Evolutionary conservation across 2,329 filamentous ascomycete genomes (phyloP).

Genomic region (Aspergillus sp.): DNA sequence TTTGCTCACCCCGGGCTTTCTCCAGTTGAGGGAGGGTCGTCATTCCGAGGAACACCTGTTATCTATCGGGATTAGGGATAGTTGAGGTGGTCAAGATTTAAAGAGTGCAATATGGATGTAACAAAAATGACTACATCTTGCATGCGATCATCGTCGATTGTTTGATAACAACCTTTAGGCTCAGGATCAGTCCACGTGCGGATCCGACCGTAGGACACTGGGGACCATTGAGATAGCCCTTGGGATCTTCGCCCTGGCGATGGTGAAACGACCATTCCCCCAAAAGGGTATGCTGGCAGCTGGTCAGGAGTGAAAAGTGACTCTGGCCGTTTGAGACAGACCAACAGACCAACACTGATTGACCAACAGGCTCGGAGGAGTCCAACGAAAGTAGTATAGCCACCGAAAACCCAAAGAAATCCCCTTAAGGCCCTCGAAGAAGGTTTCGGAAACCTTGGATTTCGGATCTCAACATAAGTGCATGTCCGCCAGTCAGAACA

Average conservation of each 20-base stretch:
- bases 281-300: background rate
- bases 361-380: background rate
- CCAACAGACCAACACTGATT: background rate
- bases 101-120: background rate
- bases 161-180: background rate
- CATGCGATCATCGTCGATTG: background rate
- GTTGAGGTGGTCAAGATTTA: background rate
- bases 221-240: background rate
- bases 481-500: background rate
- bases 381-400: background rate
- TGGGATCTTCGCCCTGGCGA: conserved; percentile 3
- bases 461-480: background rate
- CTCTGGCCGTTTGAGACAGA: background rate
- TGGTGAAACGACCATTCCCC: conserved; percentile 2
- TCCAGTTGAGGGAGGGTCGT: background rate
- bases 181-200: conserved; percentile 2
- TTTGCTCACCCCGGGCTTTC: background rate
- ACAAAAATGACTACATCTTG: background rate
- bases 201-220: background rate
- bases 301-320: background rate
- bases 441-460: background rate
- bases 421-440: background rate
- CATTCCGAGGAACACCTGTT: background rate
- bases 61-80: background rate
- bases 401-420: background rate